These are phyloP conservation scores for Gossypium gossypioides DNA, from an alignment of 441 rosid species.

Conservation along the genomic window DNA sequence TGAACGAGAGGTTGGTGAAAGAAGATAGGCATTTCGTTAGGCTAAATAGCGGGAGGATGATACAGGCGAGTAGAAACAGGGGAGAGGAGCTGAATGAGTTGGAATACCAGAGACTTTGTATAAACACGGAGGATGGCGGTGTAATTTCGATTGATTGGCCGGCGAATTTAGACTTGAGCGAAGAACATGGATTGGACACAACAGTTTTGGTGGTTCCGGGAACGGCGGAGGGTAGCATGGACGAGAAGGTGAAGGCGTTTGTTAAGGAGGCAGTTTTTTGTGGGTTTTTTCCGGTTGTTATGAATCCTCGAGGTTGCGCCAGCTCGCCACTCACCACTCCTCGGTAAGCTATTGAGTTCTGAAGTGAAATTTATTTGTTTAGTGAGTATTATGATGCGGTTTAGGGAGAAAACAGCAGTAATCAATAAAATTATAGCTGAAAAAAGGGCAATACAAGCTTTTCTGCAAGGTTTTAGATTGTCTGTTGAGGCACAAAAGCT, in stretches of 20 bases:
- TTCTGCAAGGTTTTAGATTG: too few species aligned
- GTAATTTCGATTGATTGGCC: slow-evolving; percentile 91
- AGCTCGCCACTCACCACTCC: slow-evolving; percentile 87
- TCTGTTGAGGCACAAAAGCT: too few species aligned
- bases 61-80: slow-evolving; percentile 16
- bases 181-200: slow-evolving; percentile 79
- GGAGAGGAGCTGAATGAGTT: slow-evolving; percentile 28
- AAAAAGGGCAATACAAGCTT: too few species aligned
- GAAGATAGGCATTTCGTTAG: slow-evolving; percentile 75
- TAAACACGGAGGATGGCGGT: slow-evolving; percentile 65
- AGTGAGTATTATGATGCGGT: too few species aligned
- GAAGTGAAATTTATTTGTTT: background rate
- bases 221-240: slow-evolving; percentile 70
- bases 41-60: slow-evolving; percentile 56
- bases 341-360: slow-evolving; percentile 36
- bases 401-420: too few species aligned
- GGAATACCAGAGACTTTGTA: slow-evolving; percentile 68
- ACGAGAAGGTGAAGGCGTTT: slow-evolving; percentile 39
- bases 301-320: slow-evolving; percentile 98
- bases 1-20: slow-evolving; percentile 53
- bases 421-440: too few species aligned
- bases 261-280: slow-evolving; percentile 49
- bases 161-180: slow-evolving; percentile 54
- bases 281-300: slow-evolving; percentile 81
- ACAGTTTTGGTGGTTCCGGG: slow-evolving; percentile 78